These are phyloP conservation scores for Pseudozyma pruni DNA, from an alignment of 1,284 basidiomycete genomes.

Conservation along the genomic window DNA sequence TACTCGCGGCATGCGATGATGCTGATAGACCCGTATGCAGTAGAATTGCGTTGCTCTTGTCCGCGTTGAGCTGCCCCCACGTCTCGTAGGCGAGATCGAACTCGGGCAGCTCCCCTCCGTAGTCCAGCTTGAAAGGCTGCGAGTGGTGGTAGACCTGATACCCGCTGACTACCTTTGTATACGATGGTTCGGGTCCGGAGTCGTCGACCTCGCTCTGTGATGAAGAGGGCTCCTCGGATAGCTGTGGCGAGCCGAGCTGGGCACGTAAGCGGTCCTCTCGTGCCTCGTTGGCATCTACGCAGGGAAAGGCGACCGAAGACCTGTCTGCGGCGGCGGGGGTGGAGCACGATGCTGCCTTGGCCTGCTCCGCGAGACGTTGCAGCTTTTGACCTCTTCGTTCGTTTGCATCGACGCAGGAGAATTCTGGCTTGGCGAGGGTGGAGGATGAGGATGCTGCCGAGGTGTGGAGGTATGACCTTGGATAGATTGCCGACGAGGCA, in stretches of 20 bases:
- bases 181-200: conserved; percentile 69
- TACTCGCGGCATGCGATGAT: conserved; percentile 92
- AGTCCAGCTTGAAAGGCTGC: conserved; percentile 79
- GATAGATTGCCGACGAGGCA: not conserved
- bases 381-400: conserved; percentile 54
- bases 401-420: conserved; percentile 65
- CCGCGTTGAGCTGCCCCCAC: conserved; percentile 87
- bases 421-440: conserved; percentile 24
- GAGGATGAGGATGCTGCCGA: conserved; percentile 4
- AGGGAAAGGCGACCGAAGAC: conserved; percentile 56
- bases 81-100: conserved; percentile 96
- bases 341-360: conserved; percentile 17
- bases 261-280: conserved; percentile 52
- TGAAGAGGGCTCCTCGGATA: not conserved
- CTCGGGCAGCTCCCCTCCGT: conserved; percentile 74
- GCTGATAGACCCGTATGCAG: conserved; percentile 95
- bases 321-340: conserved; percentile 17
- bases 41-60: conserved; percentile 89
- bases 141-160: conserved; percentile 68
- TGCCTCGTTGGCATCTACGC: conserved; percentile 65
- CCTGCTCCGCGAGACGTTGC: conserved; percentile 29
- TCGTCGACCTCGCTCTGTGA: conserved; percentile 26
- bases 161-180: conserved; percentile 69
- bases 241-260: conserved; percentile 26
- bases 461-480: conserved; percentile 4